Evolutionary conservation across 2,329 filamentous ascomycete genomes (phyloP), one percentile per base, ranked within the genome.

Genomic region (Ceratocystis ficicola): DNA sequence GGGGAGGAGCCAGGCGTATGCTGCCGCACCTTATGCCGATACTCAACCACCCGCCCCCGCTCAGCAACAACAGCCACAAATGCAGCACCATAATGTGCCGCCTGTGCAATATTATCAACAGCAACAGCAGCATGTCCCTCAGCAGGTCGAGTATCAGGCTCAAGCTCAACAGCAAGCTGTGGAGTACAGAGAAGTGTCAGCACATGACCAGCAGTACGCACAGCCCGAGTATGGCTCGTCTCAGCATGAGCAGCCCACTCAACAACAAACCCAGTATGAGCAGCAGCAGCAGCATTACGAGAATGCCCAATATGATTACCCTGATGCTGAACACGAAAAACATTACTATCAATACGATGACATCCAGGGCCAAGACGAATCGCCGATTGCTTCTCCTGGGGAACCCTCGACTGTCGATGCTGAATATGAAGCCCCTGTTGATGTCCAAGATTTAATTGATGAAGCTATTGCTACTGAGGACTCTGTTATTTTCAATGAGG

Each of bases 21-120:
- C 63, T 25, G 62, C 61, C 36, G 36, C 55, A 2, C 57, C 41
- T 4, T 36, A 62, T 32, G 7, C 64, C 7, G 36, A 61, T 50
- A 22, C 22, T 2, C 62, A 52, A 28, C n/a, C 44, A 30, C 25
- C 25, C 2, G 62, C 44, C 4, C 44, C 46, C 36, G 12, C 32
- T 60, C 64, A 6, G 52, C 64, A 25, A 78, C 75, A 5, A 71
- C 74, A 1, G 76, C 73, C 1, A 70, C 73, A 63, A 72, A 75
- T 72, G 6, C 70, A 73, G 20, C 52, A 62, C 25, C 65, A 66
- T 15, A 65, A 57, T 15, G 60, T 52, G n/a, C 52, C 44, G 2
- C 62, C 55, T 17, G 30, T 48, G 25, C 64, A 66, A 32, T 48
- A 48, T 28, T 52, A 57, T 15, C 63, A 60, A 30, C 50, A 30